Evolutionary conservation across 1,139 yeast species (phyloP), one percentile per base, ranked within the genome.

Genomic region (Yamadazyma trypodendri): DNA sequence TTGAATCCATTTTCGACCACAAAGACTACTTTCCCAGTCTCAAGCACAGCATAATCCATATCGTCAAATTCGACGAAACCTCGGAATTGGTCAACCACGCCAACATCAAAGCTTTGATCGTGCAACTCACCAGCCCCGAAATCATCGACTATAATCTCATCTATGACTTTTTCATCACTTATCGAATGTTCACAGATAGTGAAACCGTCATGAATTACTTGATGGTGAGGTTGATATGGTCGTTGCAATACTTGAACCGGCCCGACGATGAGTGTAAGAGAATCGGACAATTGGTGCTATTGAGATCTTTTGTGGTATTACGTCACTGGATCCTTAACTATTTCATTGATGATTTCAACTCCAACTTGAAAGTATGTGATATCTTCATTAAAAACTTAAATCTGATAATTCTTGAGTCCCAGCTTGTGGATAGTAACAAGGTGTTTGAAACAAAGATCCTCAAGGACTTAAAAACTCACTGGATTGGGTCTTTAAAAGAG

Each of bases 301-400:
- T 90, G 28, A 73, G 97, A 49, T 83, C 95, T 0, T 92, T 90
- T 65, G 96, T 88, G 28, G 82, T 86, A 24, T 54, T 92, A 34
- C 75, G 97, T 51, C 96, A 88, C 60, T 92, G 97, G 96, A 62
- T 92, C 23, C 62, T 86, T 43, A 90, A 84, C 55, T 83, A 83
- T 54, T 84, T 82, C 50, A 67, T 75, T 31, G 87, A 83, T 50
- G 92, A 84, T 54, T 84, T 84, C 52, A 63, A 79, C 32, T 52
- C 68, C 10, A 68, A 78, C 44, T 49, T 50, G 3, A 52, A 58
- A 16, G 52, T 84, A 28, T 69, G 89, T 49, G 67, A 64, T 34
- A 45, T 58, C 10, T 77, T 82, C 46, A 61, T 75, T 3, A 48
- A 56, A n/a, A 69, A 71, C 25, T 52, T 83, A 34, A 83, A 84